Conservation (phyloP, 768 basidiomycete genomes). For the Boletus vermiculosoides region DNA sequence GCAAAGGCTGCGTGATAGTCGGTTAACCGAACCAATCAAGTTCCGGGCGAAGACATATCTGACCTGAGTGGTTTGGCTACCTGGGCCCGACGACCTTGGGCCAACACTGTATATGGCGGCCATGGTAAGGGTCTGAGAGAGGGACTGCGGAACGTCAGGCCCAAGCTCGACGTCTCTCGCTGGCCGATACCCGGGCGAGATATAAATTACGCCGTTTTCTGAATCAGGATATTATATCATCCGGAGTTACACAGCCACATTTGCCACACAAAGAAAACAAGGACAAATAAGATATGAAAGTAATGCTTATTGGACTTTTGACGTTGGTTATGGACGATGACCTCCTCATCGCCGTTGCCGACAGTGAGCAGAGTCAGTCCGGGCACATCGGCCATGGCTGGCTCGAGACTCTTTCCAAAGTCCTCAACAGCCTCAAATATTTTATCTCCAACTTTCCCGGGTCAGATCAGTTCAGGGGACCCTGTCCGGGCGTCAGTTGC, state of each 20-base stretch:
- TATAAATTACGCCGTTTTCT: not conserved
- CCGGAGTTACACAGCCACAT: slow-evolving; percentile 3
- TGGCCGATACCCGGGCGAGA: not conserved
- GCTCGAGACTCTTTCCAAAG: slow-evolving; percentile 35
- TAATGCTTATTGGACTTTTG: not conserved
- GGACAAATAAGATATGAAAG: slow-evolving; percentile 11
- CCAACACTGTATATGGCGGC: not conserved
- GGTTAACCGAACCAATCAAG: not conserved
- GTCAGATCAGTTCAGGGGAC: slow-evolving; percentile 36
- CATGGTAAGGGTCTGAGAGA: slow-evolving; percentile 3
- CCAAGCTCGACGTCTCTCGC: not conserved
- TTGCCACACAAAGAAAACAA: slow-evolving; percentile 27
- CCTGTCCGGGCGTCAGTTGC: slow-evolving; percentile 61
- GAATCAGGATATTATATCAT: not conserved
- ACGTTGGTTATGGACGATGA: slow-evolving; percentile 32
- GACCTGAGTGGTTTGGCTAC: slow-evolving; percentile 10
- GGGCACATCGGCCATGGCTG: slow-evolving; percentile 24
- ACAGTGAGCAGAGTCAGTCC: slow-evolving; percentile 34
- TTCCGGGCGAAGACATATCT: not conserved
- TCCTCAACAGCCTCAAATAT: slow-evolving; percentile 33
- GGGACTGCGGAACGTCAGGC: not conserved
- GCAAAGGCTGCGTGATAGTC: slow-evolving; percentile 13
- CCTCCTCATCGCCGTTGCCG: slow-evolving; percentile 33
- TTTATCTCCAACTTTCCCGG: slow-evolving; percentile 33
- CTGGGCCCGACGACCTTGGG: not conserved